Evolutionary conservation across 345 rosid species (phyloP).

Genomic region (Erysimum cheiranthoides): DNA sequence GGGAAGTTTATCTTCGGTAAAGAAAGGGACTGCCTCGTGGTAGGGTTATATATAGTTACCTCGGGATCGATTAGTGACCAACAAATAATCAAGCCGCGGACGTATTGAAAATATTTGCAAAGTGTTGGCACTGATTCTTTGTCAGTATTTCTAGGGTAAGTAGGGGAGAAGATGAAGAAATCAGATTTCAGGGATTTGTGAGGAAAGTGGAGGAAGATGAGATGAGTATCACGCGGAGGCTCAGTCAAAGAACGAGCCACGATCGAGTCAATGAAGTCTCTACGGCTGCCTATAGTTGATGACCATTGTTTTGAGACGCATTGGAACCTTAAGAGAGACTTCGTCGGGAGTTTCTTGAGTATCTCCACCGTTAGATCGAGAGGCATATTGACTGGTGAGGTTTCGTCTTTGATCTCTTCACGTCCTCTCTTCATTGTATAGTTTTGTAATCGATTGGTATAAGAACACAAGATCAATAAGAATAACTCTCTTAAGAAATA

Average conservation of each 20-base stretch:
- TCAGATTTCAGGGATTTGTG: not conserved
- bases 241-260: constrained; percentile 15
- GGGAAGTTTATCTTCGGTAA: not conserved
- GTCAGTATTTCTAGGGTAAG: not conserved
- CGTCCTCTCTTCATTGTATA: not conserved
- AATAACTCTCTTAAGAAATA: too few species aligned
- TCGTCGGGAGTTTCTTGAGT: constrained; percentile 1
- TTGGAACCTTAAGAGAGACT: constrained; percentile 1
- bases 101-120: not conserved
- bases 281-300: not conserved
- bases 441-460: too few species aligned
- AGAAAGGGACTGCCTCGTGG: not conserved
- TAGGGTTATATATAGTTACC: constrained; percentile 11
- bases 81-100: not conserved
- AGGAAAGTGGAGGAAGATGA: not conserved
- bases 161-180: not conserved
- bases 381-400: not conserved
- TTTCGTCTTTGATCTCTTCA: not conserved
- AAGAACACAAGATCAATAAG: too few species aligned
- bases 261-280: constrained; percentile 11
- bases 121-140: not conserved
- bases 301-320: constrained; percentile 4
- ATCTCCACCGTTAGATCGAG: constrained; percentile 16
- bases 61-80: accelerated
- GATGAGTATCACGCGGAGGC: not conserved